Percentiles rank a stretch among this genome's conserved stretches.
These are phyloP conservation scores for Globisporangium viniferum DNA, from an alignment of 352 stramenopile genomes.

Conservation along the genomic window DNA sequence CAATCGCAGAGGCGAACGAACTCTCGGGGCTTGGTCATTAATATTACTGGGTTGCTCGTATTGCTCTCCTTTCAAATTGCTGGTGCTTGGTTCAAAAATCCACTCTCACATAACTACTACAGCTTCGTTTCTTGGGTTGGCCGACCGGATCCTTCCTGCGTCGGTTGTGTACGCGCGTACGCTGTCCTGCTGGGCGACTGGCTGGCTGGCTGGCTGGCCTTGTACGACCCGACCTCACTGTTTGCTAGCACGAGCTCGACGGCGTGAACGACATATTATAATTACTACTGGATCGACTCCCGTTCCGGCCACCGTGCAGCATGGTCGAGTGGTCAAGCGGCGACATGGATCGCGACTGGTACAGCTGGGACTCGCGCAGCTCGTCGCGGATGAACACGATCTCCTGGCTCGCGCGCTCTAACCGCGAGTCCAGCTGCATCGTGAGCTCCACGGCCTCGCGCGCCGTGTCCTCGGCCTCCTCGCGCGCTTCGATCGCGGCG, in stretches of 20 bases:
- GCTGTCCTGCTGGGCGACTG: neutral
- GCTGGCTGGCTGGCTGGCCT: neutral
- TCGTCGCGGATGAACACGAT: slow-evolving; percentile 29
- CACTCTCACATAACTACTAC: slow-evolving; percentile 9
- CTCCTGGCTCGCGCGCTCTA: slow-evolving; percentile 61
- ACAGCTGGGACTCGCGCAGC: slow-evolving; percentile 20
- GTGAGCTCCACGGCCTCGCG: slow-evolving; percentile 72
- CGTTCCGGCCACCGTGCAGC: neutral
- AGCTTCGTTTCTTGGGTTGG: neutral
- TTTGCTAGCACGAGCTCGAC: slow-evolving; percentile 13
- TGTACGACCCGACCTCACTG: neutral
- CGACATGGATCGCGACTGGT: slow-evolving; percentile 9
- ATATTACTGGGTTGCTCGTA: slow-evolving; percentile 5
- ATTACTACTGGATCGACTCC: slow-evolving; percentile 9
- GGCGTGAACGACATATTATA: slow-evolving; percentile 8
- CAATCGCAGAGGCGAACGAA: neutral
- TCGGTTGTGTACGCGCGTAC: slow-evolving; percentile 3
- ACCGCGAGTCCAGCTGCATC: slow-evolving; percentile 62
- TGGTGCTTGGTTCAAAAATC: slow-evolving; percentile 3
- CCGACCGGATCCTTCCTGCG: neutral
- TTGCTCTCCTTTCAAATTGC: neutral
- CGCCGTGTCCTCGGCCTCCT: slow-evolving; percentile 69
- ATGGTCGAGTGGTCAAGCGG: slow-evolving; percentile 3
- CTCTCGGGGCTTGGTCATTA: slow-evolving; percentile 2
- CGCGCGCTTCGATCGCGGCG: slow-evolving; percentile 73